Evolutionary conservation across 352 stramenopile genomes (phyloP).

Genomic region (Bremia lactucae): DNA sequence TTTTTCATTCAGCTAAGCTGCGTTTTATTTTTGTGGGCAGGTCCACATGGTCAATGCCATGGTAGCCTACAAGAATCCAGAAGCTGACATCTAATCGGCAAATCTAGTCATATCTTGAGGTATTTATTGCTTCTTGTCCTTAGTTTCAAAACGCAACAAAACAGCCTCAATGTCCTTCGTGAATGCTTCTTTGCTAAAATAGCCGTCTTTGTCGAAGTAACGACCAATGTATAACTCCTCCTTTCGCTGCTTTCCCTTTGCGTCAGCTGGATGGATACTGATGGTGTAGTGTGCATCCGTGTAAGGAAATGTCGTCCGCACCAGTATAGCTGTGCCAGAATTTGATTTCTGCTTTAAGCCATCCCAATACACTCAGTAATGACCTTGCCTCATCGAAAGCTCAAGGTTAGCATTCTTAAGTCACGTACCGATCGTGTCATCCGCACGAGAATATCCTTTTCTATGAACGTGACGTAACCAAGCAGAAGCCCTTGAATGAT

Average conservation of each 20-base stretch:
- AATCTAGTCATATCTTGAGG: too few relatives aligned
- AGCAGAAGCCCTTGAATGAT: slow-evolving; percentile 64
- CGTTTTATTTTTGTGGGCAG: slow-evolving; percentile 26
- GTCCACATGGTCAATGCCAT: slow-evolving; percentile 97
- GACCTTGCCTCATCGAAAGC: too few relatives aligned
- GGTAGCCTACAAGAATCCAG: slow-evolving; percentile 94
- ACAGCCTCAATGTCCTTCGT: slow-evolving; percentile 53
- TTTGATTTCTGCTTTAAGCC: slow-evolving; percentile 18
- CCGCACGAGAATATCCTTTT: slow-evolving; percentile 69
- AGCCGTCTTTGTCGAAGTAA: slow-evolving; percentile 81
- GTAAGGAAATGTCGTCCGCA: slow-evolving; percentile 62
- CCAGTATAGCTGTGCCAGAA: slow-evolving; percentile 29
- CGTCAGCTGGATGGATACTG: slow-evolving; percentile 34
- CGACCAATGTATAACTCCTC: slow-evolving; percentile 71
- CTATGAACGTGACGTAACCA: slow-evolving; percentile 58
- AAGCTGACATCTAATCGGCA: slow-evolving; percentile 62
- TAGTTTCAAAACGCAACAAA: slow-evolving; percentile 54
- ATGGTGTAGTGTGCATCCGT: slow-evolving; percentile 66
- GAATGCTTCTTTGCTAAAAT: slow-evolving; percentile 74
- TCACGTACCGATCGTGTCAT: slow-evolving; percentile 48
- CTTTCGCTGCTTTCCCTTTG: slow-evolving; percentile 34
- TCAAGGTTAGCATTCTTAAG: too few relatives aligned
- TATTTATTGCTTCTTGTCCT: slow-evolving; percentile 69
- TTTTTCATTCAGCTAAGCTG: slow-evolving; percentile 6
- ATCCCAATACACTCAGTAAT: slow-evolving; percentile 1